Percentiles rank a stretch among this genome's conserved stretches.
These are phyloP conservation scores for Globisporangium cylindrosporum DNA, from an alignment of 352 stramenopile species.

Conservation along the genomic window DNA sequence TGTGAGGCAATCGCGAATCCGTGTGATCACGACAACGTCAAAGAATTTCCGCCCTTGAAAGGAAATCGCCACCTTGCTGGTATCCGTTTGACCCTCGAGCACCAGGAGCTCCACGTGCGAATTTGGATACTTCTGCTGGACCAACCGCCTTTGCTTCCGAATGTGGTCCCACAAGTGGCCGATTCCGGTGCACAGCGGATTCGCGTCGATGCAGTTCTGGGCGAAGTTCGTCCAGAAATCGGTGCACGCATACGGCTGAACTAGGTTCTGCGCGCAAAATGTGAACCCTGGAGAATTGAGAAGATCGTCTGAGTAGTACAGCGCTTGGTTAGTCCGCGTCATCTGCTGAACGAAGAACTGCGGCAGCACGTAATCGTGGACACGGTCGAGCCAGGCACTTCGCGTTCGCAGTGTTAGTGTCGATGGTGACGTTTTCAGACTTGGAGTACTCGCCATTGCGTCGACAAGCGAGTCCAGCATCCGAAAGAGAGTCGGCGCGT, in stretches of 20 bases:
- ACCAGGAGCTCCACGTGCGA: slow-evolving; percentile 18
- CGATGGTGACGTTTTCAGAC: not conserved
- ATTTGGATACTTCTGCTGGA: slow-evolving; percentile 11
- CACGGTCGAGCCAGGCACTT: slow-evolving; percentile 17
- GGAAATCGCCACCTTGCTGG: slow-evolving; percentile 7
- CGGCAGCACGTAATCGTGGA: slow-evolving; percentile 20
- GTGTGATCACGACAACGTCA: slow-evolving; percentile 16
- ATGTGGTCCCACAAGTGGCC: slow-evolving; percentile 15
- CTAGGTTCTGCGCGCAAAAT: slow-evolving; percentile 2
- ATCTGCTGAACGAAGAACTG: slow-evolving; percentile 20
- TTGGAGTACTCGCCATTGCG: not conserved
- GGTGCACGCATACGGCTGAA: slow-evolving; percentile 22
- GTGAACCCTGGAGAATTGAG: slow-evolving; percentile 5
- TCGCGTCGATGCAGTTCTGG: not conserved
- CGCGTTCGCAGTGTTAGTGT: not conserved
- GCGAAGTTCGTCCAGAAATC: slow-evolving; percentile 74
- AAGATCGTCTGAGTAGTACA: slow-evolving; percentile 12
- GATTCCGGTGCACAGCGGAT: slow-evolving; percentile 8
- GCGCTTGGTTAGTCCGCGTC: slow-evolving; percentile 12
- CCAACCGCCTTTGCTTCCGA: not conserved
- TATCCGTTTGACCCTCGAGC: slow-evolving; percentile 20
- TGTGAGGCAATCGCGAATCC: not conserved
- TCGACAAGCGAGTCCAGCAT: slow-evolving; percentile 12
- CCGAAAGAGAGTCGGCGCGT: not conserved
- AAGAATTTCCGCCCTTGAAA: slow-evolving; percentile 18